Base-by-base conservation (phyloP, 2,329 filamentous ascomycete genomes). In the Fusarium zealandicum region DNA sequence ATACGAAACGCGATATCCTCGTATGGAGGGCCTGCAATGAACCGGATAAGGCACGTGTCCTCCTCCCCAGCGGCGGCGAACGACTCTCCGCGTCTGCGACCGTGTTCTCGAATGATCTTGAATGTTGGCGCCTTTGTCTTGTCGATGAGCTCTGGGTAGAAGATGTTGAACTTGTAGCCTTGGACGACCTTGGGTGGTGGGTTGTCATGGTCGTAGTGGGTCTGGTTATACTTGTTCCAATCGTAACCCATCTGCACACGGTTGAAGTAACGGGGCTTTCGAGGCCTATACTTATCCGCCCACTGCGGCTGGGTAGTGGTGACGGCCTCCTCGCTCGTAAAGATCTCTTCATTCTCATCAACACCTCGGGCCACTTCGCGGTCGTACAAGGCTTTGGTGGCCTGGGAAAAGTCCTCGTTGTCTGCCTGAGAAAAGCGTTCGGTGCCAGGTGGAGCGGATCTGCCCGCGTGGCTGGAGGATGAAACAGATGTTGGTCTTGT, bases 211-310 rank as follows among this genome's bases (percentile, higher is more conserved):
- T 98, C 95, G 77, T 99, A 99, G 76, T 99, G 95, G 11, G 95
- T 99, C 76, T 99, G 95, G 70, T 99, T 99, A 82, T 99, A 99
- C 76, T 99, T 99, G 80, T 99, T 99, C 95, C 95, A 99, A 74
- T 99, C 95, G 74, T 98, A 99, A 46, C 95, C 95, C 90, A 97
- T 97, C 74, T 96, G 93, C 39, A 98, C 93, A 33, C 95, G 89
- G 72, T 98, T 98, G 82, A 99, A 99, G 76, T 97, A 98, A 55
- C 90, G 86, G 11, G 95, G 95, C 75, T 98, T 99, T 59, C 95
- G 85, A 7, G 93, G 92, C 32, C 89, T 85, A 73, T 96, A 90
- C 74, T 93, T 92, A 70, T 87, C 86, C 6, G 89, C 87, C 92
- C 92, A 96, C 61, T 87, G 84, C 4, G 91, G 88, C 62, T 86